Evolutionary conservation across 2,329 filamentous ascomycete genomes (phyloP).

Genomic region (Dactylellina cionopaga): DNA sequence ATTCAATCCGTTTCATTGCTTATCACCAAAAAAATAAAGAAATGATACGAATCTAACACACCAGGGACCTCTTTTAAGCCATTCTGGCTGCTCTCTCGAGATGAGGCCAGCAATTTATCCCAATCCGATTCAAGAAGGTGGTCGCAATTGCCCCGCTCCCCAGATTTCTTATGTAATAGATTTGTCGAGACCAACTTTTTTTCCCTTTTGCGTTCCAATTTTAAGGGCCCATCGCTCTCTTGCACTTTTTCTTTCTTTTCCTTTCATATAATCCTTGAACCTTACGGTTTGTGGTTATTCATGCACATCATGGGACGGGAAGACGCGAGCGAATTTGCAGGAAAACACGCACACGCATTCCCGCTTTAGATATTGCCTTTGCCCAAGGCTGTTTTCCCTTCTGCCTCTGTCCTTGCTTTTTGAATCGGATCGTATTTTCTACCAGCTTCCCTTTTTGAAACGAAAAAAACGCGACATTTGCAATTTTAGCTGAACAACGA

Average conservation of each 20-base stretch:
- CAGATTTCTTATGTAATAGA: conserved; percentile 41
- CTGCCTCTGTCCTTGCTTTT: too few relatives aligned
- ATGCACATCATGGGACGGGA: conserved; percentile 52
- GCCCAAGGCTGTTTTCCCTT: too few relatives aligned
- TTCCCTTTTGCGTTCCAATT: not conserved
- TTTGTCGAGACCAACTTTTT: conserved; percentile 27
- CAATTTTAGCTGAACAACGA: too few relatives aligned
- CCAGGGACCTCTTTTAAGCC: too few relatives aligned
- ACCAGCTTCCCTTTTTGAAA: too few relatives aligned
- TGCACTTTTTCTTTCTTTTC: not conserved
- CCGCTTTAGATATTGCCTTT: too few relatives aligned
- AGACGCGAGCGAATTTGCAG: conserved; percentile 53
- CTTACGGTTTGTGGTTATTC: conserved; percentile 43
- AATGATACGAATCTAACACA: too few relatives aligned
- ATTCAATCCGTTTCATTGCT: not conserved
- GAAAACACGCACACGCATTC: not conserved
- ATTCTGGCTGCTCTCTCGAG: not conserved
- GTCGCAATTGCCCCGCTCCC: not conserved
- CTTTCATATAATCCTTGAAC: conserved; percentile 40
- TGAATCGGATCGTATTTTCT: too few relatives aligned
- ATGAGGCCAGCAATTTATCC: not conserved
- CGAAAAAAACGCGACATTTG: too few relatives aligned
- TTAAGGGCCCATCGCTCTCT: not conserved
- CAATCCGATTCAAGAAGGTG: conserved; percentile 44
- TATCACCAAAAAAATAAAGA: too few relatives aligned